Conservation (phyloP, 495 filamentous ascomycete species). For the Neurospora sublineolata region DNA sequence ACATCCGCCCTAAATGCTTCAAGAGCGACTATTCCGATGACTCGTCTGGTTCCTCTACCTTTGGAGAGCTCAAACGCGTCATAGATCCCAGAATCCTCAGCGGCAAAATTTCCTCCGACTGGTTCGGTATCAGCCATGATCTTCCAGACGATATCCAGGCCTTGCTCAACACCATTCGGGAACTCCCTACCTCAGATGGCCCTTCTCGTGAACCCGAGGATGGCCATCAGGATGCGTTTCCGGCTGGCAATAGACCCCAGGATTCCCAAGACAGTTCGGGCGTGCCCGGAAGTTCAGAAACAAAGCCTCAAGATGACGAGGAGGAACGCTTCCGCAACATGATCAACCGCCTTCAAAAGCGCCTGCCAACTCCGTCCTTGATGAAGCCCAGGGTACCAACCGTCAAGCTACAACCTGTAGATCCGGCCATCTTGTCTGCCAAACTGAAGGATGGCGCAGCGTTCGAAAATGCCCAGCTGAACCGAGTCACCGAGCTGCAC, state of each 20-base stretch:
- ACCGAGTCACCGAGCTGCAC: neutral
- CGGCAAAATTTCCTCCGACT: neutral
- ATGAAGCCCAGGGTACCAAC: neutral
- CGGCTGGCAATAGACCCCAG: neutral
- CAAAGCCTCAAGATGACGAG: neutral
- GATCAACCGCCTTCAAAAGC: constrained; percentile 12
- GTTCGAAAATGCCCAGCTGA: neutral
- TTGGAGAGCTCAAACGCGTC: constrained; percentile 9
- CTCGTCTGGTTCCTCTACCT: neutral
- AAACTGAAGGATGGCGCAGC: constrained; percentile 8
- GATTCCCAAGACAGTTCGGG: neutral
- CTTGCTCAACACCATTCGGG: neutral
- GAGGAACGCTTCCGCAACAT: constrained; percentile 12
- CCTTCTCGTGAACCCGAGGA: neutral
- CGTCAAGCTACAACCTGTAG: neutral
- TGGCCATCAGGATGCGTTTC: neutral
- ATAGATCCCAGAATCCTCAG: neutral
- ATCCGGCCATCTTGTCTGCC: constrained; percentile 13
- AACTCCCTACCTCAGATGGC: neutral
- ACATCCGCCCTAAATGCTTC: constrained; percentile 6
- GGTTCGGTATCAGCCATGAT: neutral
- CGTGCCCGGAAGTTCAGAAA: neutral
- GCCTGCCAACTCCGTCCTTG: neutral
- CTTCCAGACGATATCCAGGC: constrained; percentile 3
- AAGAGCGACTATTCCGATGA: neutral